Conservation (phyloP, 2,329 filamentous ascomycete species). For the Epichloe bromicola region DNA sequence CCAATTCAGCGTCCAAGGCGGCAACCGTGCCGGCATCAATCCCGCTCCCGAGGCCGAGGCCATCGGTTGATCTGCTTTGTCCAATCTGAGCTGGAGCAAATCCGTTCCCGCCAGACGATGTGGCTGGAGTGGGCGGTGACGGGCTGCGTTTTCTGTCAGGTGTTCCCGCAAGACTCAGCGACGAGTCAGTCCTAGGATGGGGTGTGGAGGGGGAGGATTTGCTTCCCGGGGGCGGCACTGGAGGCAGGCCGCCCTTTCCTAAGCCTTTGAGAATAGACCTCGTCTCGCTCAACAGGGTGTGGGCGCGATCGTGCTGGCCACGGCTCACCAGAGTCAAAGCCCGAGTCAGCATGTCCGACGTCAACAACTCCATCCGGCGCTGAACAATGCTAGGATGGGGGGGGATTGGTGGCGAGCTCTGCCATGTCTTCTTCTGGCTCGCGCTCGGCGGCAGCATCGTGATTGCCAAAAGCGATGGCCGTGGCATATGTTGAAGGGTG, state of each 20-base stretch:
- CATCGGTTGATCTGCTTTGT: constrained; percentile 42
- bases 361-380: constrained; percentile 91
- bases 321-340: constrained; percentile 82
- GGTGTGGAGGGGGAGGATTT: constrained; percentile 36
- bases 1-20: constrained; percentile 82
- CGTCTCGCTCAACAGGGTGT: constrained; percentile 86
- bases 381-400: constrained; percentile 93
- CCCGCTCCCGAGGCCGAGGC: constrained; percentile 50
- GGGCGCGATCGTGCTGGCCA: constrained; percentile 84
- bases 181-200: constrained; percentile 30
- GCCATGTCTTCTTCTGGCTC: constrained; percentile 53
- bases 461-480: constrained; percentile 84
- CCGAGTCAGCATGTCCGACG: constrained; percentile 92
- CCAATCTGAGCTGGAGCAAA: constrained; percentile 31
- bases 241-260: constrained; percentile 86
- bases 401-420: constrained; percentile 66
- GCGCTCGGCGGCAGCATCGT: constrained; percentile 72
- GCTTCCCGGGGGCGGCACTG: constrained; percentile 53
- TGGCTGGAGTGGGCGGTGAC: constrained; percentile 38
- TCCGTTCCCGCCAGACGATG: constrained; percentile 26
- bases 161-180: constrained; percentile 30
- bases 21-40: constrained; percentile 73
- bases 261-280: constrained; percentile 90
- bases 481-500: constrained; percentile 68
- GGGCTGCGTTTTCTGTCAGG: constrained; percentile 44